These are phyloP conservation scores for Penicillium simplicissimum DNA, from an alignment of 495 filamentous ascomycete species.

Conservation along the genomic window DNA sequence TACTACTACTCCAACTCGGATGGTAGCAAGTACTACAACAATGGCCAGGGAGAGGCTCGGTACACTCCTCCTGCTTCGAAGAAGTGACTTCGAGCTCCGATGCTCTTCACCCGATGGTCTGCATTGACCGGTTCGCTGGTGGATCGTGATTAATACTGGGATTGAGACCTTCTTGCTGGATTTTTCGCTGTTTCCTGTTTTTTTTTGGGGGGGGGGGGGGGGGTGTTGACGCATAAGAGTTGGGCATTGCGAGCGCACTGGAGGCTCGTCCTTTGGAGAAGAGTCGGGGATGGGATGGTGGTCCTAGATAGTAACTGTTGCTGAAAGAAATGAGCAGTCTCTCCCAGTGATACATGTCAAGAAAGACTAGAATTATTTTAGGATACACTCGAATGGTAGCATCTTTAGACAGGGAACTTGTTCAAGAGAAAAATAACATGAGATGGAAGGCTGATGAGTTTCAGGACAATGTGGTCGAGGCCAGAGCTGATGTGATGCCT, in stretches of 20 bases:
- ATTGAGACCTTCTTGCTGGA: not conserved
- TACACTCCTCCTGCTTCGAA: constrained; percentile 29
- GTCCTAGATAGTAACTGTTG: not conserved
- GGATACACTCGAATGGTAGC: no score
- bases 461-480: no score
- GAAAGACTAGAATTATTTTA: no score
- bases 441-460: no score
- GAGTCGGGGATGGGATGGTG: not conserved
- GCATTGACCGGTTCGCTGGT: not conserved
- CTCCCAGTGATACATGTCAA: not conserved
- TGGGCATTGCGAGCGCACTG: not conserved
- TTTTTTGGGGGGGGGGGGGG: no score
- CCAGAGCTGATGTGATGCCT: no score
- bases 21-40: constrained; percentile 43
- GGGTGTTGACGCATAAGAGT: not conserved
- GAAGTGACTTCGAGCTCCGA: not conserved
- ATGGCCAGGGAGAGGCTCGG: constrained; percentile 29
- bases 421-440: no score
- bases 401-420: no score
- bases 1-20: constrained; percentile 47
- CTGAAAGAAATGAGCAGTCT: not conserved
- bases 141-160: not conserved
- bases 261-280: not conserved
- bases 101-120: not conserved
- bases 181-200: no score